These are phyloP conservation scores for Suillus decipiens DNA, from an alignment of 768 basidiomycete genomes.

Conservation along the genomic window DNA sequence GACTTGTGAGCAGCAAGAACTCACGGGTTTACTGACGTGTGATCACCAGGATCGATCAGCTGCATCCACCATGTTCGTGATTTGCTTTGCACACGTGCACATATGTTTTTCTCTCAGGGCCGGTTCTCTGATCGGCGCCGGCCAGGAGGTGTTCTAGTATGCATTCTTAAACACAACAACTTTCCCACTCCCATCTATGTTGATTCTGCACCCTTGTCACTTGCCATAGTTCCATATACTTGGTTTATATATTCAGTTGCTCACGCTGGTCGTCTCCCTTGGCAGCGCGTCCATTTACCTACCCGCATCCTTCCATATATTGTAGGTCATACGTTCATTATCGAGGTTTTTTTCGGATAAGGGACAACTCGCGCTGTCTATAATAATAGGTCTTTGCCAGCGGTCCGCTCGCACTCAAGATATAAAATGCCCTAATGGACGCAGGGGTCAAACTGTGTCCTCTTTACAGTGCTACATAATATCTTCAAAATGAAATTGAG, in stretches of 20 bases:
- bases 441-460: constrained; percentile 36
- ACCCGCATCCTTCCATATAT: constrained; percentile 24
- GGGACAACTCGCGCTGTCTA: neutral
- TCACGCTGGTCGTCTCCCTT: constrained; percentile 17
- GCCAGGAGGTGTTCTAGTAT: constrained; percentile 8
- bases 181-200: constrained; percentile 8
- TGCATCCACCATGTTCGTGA: no score
- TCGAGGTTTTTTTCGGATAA: neutral
- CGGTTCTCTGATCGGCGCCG: no score
- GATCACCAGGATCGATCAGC: no score
- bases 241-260: constrained; percentile 22
- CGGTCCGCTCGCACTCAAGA: constrained; percentile 37
- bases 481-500: constrained; percentile 20
- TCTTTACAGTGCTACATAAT: constrained; percentile 43
- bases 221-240: constrained; percentile 27
- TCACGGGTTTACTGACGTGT: no score
- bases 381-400: constrained; percentile 34
- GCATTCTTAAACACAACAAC: constrained; percentile 13
- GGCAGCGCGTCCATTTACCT: constrained; percentile 18
- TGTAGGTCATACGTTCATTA: constrained; percentile 15
- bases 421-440: constrained; percentile 37
- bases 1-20: no score
- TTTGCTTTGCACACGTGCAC: no score
- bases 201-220: constrained; percentile 20
- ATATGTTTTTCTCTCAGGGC: no score